A percentile compares a stretch with the other conserved stretches of the same genome.
These are phyloP conservation scores for Bryum argenteum DNA, from an alignment of 225 moss, liverwort and hornwort species.

Conservation along the genomic window DNA sequence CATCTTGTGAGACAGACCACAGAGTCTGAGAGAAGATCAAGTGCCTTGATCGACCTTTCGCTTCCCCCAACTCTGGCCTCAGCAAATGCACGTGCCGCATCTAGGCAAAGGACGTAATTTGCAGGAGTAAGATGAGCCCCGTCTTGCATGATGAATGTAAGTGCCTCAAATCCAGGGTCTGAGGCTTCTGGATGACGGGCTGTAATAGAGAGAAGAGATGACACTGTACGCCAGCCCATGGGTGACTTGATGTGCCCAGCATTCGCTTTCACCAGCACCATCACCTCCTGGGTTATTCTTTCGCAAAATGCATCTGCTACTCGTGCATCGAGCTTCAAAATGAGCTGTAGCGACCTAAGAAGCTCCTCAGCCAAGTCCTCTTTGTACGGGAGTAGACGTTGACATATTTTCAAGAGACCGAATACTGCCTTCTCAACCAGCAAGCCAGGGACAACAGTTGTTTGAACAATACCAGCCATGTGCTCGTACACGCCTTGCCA, in stretches of 20 bases:
- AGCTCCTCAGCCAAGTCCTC: conserved; percentile 98
- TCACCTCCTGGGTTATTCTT: conserved; percentile 94
- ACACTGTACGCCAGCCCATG: conserved; percentile 99
- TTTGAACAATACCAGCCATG: conserved; percentile 96
- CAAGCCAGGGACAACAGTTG: conserved; percentile 78
- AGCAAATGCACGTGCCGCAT: conserved; percentile 97
- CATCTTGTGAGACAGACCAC: conserved; percentile 87
- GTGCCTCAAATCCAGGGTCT: conserved; percentile 98
- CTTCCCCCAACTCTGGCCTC: conserved; percentile 95
- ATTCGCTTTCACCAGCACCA: conserved; percentile 95
- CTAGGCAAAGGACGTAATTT: conserved; percentile 94
- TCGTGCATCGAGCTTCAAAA: conserved; percentile 97
- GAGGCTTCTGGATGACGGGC: conserved; percentile 97
- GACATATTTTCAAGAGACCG: conserved; percentile 92
- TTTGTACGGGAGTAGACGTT: conserved; percentile 94
- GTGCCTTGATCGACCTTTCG: conserved; percentile 83
- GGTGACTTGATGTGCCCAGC: conserved; percentile 96
- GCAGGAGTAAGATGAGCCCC: conserved; percentile 93
- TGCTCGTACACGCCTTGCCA: conserved; percentile 99
- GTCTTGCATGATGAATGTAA: conserved; percentile 93
- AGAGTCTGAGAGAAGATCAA: conserved; percentile 88
- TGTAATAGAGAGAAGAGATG: conserved; percentile 88
- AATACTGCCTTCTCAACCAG: conserved; percentile 98
- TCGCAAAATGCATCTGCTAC: conserved; percentile 99
- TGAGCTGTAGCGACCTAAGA: conserved; percentile 88